phyloP scores from a whole-genome alignment of 2,329 filamentous ascomycete genomes.

The Scorias spongiosa region DNA sequence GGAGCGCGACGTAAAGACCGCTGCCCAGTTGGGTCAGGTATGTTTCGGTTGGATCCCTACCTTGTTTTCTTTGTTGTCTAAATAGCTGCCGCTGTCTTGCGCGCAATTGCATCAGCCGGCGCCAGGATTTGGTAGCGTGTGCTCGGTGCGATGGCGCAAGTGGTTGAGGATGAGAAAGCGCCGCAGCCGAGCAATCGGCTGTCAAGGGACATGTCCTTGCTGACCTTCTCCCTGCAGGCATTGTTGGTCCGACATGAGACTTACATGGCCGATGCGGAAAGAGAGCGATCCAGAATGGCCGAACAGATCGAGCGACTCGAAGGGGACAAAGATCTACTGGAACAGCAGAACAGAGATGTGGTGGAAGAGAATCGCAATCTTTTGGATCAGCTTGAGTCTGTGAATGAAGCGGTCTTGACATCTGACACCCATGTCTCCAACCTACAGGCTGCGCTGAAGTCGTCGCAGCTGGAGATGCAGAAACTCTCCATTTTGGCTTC shows the following conservation, averaged over 20 bases:
- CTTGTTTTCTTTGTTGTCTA: conserved; percentile 6
- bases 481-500: conserved; percentile 58
- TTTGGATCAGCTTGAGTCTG: conserved; percentile 65
- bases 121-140: too few relatives aligned
- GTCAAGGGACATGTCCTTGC: conserved; percentile 30
- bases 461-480: conserved; percentile 62
- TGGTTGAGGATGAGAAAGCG: background rate
- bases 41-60: conserved; percentile 23
- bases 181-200: background rate
- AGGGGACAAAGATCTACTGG: conserved; percentile 50
- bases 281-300: conserved; percentile 60
- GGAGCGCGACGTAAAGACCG: conserved; percentile 75
- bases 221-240: conserved; percentile 68
- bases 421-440: conserved; percentile 67
- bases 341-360: conserved; percentile 59
- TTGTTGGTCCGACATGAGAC: conserved; percentile 83
- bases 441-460: conserved; percentile 61
- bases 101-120: too few relatives aligned
- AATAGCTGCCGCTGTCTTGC: too few relatives aligned
- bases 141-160: background rate
- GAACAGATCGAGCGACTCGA: conserved; percentile 63
- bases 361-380: conserved; percentile 72
- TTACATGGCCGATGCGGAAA: conserved; percentile 84
- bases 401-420: conserved; percentile 65
- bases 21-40: conserved; percentile 86